Evolutionary conservation across 352 stramenopile species (phyloP).

Genomic region (Phytophthora agathidicida): DNA sequence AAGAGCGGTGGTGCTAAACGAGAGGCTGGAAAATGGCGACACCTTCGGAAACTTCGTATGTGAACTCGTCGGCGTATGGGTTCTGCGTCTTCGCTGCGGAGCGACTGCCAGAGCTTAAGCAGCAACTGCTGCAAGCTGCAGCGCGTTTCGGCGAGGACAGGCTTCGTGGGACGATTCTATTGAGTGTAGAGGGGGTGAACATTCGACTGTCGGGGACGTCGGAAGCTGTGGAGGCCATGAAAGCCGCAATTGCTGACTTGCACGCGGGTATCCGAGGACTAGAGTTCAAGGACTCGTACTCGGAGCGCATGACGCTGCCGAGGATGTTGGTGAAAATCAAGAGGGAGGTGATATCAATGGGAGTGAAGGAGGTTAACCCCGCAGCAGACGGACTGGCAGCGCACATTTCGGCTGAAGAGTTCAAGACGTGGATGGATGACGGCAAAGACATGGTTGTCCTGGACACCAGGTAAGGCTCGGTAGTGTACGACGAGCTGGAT

Average conservation of each 20-base stretch:
- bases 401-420: conserved; percentile 67
- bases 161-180: conserved; percentile 69
- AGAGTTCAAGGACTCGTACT: conserved; percentile 74
- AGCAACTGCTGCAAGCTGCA: conserved; percentile 39
- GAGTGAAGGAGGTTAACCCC: conserved; percentile 46
- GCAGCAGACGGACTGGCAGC: conserved; percentile 53
- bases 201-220: conserved; percentile 62
- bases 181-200: conserved; percentile 71
- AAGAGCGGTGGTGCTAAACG: conserved; percentile 1
- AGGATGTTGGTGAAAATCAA: conserved; percentile 82
- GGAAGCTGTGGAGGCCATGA: conserved; percentile 51
- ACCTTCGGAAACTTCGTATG: conserved; percentile 15
- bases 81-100: conserved; percentile 61
- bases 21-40: conserved; percentile 19
- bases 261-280: conserved; percentile 48
- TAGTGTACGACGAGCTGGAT: background rate
- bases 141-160: conserved; percentile 32
- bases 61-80: conserved; percentile 79
- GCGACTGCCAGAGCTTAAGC: conserved; percentile 42
- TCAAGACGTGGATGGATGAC: conserved; percentile 70
- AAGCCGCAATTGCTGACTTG: conserved; percentile 45
- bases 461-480: conserved; percentile 53
- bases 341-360: conserved; percentile 82
- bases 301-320: conserved; percentile 56
- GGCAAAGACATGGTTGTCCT: conserved; percentile 73